Evolutionary conservation across 805 yeast genomes (phyloP), one percentile per base, ranked within the genome.

Genomic region (Groenewaldozyma salmanticensis): DNA sequence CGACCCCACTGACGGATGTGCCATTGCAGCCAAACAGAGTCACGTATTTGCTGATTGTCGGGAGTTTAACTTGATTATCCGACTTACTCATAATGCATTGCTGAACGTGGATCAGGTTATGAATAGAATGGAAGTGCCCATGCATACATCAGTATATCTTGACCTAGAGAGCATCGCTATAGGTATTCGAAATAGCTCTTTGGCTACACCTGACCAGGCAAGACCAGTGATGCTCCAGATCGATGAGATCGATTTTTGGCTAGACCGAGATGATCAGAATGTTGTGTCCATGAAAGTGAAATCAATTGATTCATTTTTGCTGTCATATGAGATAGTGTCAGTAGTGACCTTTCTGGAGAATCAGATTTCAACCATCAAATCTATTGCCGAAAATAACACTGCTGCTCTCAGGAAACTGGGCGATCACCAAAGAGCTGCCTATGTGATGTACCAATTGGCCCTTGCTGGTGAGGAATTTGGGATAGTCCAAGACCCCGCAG

Each of bases 401-500:
- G 16, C 22, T 21, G 31, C 27, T 6, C 24, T 18, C 19, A 21
- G 33, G 9, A 15, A 19, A 18, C 37, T 27, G 17, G 27, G 18
- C 17, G 29, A 43, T 21, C 37, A 43, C 20, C 27, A 33, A 16
- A 38, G 46, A 19, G 19, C 42, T 6, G 42, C 43, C 2, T 43
- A 65, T 35, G 46, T 72, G 3, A 53, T 75, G 3, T 64, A 70
- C 33, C 60, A 64, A 34, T 47, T 72, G 18, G 65, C 75, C 1
- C 48, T 57, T 5, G 77, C 79, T 3, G 72, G 79, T 37, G 70
- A 65, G 22, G 52, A 54, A 19, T 71, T 60, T 51, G 70, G 71
- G 22, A 72, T 87, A 33, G 77, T 77, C 38, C 83, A 83, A 47
- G 97, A 92, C 52, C 94, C 97, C 0, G 77, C 84, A 4, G 95